A percentile compares a stretch with the other conserved stretches of the same genome.
phyloP scores from a whole-genome alignment of 148 eudicot species.

The Dianthus caryophyllus region DNA sequence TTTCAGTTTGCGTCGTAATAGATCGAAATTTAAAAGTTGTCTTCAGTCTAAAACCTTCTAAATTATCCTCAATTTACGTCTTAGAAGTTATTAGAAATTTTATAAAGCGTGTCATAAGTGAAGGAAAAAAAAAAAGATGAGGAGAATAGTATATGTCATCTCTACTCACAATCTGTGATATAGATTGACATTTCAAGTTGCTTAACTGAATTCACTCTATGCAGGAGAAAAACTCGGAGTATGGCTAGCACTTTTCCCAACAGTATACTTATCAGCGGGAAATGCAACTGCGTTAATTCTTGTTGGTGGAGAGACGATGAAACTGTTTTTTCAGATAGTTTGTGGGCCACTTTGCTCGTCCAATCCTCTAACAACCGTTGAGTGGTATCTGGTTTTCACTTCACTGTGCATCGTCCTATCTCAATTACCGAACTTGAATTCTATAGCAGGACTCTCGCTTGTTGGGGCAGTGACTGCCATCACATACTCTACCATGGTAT shows the following conservation, averaged over 20 bases:
- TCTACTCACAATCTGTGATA: background rate
- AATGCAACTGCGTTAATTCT: constrained; percentile 92
- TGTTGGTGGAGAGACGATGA: constrained; percentile 96
- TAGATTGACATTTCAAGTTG: background rate
- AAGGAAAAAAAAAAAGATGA: no score
- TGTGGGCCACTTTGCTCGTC: constrained; percentile 91
- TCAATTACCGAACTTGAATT: constrained; percentile 92
- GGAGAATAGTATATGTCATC: no score
- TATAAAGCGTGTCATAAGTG: no score
- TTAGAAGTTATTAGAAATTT: no score
- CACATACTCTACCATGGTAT: constrained; percentile 85
- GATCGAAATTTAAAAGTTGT: no score
- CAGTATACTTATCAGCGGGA: constrained; percentile 91
- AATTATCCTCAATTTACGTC: no score
- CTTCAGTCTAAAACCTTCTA: no score
- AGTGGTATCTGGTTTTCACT: constrained; percentile 98
- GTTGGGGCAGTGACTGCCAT: constrained; percentile 97
- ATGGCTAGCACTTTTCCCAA: constrained; percentile 97
- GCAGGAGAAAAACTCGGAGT: constrained; percentile 81
- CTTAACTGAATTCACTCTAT: background rate
- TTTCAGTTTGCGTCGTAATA: background rate
- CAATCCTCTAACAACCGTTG: constrained; percentile 92
- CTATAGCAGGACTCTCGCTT: constrained; percentile 94
- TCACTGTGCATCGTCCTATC: constrained; percentile 84
- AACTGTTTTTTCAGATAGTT: constrained; percentile 81